phyloP scores from a whole-genome alignment of 352 stramenopile genomes.

The Globisporangium radiosum region DNA sequence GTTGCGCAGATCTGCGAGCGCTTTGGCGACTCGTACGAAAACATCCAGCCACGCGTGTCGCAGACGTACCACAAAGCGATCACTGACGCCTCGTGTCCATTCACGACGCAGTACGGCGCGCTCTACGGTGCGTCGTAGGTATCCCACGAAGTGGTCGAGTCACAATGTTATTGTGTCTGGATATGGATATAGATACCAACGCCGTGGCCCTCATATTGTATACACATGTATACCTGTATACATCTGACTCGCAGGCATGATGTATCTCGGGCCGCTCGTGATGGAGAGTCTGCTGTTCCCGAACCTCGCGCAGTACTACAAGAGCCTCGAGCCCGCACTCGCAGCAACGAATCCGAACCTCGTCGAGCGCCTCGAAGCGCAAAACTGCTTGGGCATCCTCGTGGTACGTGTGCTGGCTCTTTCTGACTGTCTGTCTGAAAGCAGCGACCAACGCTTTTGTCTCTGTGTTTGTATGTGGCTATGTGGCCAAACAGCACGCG shows the following conservation, averaged over 20 bases:
- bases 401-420: conserved; percentile 39
- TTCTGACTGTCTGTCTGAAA: not conserved
- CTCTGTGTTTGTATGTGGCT: conserved; percentile 3
- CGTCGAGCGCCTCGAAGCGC: conserved; percentile 74
- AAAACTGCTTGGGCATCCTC: conserved; percentile 83
- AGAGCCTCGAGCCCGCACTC: conserved; percentile 74
- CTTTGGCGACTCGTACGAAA: conserved; percentile 88
- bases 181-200: not conserved
- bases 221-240: too few relatives aligned
- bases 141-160: too few relatives aligned
- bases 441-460: not conserved
- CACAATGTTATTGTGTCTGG: not conserved
- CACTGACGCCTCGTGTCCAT: conserved; percentile 59
- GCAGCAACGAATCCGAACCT: conserved; percentile 66
- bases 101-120: conserved; percentile 90
- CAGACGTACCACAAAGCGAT: conserved; percentile 89
- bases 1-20: conserved; percentile 80
- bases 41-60: conserved; percentile 88
- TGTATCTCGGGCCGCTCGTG: conserved; percentile 88
- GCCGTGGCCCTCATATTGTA: too few relatives aligned
- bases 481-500: conserved; percentile 34
- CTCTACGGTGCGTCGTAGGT: conserved; percentile 63
- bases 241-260: conserved; percentile 38
- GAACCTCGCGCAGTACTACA: conserved; percentile 83
- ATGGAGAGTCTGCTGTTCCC: conserved; percentile 92